Evolutionary conservation across 805 yeast genomes (phyloP), one percentile per base, ranked within the genome.

Genomic region (Lipomyces anomalus): DNA sequence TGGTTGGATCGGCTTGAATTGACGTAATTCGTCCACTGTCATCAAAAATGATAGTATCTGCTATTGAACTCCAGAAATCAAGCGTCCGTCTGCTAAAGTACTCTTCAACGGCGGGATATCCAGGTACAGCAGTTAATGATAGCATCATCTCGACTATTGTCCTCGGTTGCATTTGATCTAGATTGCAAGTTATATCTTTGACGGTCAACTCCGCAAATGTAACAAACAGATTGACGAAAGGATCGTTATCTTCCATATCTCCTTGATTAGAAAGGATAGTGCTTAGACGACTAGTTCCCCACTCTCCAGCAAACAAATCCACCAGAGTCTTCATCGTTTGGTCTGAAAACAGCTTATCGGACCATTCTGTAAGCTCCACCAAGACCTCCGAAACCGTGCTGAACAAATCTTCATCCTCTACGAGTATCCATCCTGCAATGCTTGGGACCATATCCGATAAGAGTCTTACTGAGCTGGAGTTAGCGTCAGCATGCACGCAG

Each of bases 231-330:
- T 43, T 45, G 4, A 53, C 35, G 34, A 47, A 48, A 11, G 53
- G 35, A 5, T 17, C 57, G 24, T 47, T 56, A 0, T 58, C 57
- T 13, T 65, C 65, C 38, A 68, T 69, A 17, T 66, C 61, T 30
- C 69, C 59, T 35, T 73, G 56, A 1, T 67, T 45, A 0, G 57
- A 43, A 2, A 56, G 34, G 3, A 72, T 38, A 3, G 62, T 40
- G n/a, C 72, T 76, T 28, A 64, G 65, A 17, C 40, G 41, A 2
- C 38, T 30, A 7, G 34, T 45, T 9, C 41, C 34, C 48, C 47
- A 45, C 4, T 26, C 42, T 2, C 48, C 47, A 7, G 51, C 20
- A 28, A 53, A 42, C 6, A 50, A 20, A 18, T 7, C 22, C 7
- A 44, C 20, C 22, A 50, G 26, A 5, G 20, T 21, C 5, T 35